phyloP scores from a whole-genome alignment of 148 eudicot species.

The Diospyros kaki region DNA sequence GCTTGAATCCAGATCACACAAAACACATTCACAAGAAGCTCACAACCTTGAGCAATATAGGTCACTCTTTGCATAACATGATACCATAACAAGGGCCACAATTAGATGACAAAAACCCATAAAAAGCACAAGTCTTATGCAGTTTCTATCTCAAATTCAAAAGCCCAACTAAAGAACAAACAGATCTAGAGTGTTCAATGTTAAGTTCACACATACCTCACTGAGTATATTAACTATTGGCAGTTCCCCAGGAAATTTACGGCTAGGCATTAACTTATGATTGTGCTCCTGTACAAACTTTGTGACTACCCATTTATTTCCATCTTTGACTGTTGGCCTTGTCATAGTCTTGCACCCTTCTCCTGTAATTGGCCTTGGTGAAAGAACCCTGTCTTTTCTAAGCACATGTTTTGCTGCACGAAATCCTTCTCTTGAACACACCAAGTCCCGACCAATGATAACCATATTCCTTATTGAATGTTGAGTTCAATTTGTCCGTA shows the following conservation, averaged over 20 bases:
- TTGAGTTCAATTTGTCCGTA: conserved; percentile 7
- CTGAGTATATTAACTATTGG: conserved; percentile 10
- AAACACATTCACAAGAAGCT: too few species aligned
- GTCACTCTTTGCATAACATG: background rate
- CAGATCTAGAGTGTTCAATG: background rate
- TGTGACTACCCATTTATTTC: background rate
- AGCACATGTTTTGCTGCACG: conserved; percentile 10
- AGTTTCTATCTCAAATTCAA: background rate
- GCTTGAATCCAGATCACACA: too few species aligned
- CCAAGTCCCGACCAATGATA: conserved; percentile 7
- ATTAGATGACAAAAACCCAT: too few species aligned
- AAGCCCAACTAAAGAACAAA: background rate
- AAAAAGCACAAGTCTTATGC: background rate
- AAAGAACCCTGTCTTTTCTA: conserved; percentile 6
- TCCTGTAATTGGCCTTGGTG: conserved; percentile 11
- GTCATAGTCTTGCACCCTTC: conserved; percentile 12
- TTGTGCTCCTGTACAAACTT: conserved; percentile 9
- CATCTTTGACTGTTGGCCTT: background rate
- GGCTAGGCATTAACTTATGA: conserved; percentile 6
- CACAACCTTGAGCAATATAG: too few species aligned
- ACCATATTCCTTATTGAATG: conserved; percentile 9
- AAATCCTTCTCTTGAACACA: conserved; percentile 10
- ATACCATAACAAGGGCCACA: too few species aligned
- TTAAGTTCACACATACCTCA: conserved; percentile 1
- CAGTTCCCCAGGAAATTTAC: conserved; percentile 13